Evolutionary conservation across 2,329 filamentous ascomycete species (phyloP).

Genomic region (Scedosporium aurantiacum): DNA sequence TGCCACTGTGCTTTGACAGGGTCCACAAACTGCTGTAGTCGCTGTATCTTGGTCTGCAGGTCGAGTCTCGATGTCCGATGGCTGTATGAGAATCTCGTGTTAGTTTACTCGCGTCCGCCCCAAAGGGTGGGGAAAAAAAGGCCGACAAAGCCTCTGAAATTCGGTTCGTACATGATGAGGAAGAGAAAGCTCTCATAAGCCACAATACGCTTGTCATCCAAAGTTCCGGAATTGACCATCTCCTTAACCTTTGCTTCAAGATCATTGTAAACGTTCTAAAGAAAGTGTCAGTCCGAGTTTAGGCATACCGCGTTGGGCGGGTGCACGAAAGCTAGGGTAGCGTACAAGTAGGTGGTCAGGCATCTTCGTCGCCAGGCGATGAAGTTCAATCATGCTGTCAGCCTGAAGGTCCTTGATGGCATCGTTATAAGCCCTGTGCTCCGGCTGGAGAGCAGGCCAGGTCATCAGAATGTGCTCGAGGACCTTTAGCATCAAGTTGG

Average conservation of each 20-base stretch:
- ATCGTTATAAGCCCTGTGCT: constrained; percentile 67
- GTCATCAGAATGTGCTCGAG: constrained; percentile 85
- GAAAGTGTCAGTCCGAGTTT: constrained; percentile 12
- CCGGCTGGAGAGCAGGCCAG: constrained; percentile 60
- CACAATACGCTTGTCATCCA: constrained; percentile 75
- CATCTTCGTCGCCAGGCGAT: constrained; percentile 80
- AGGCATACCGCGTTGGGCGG: background rate
- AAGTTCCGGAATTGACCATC: constrained; percentile 58
- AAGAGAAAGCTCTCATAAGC: constrained; percentile 87
- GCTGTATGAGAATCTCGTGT: constrained; percentile 25
- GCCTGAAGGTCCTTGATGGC: constrained; percentile 81
- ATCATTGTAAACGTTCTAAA: constrained; percentile 70
- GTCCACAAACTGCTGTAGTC: constrained; percentile 67
- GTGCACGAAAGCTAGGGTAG: background rate
- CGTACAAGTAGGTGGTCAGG: constrained; percentile 73
- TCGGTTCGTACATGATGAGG: constrained; percentile 63
- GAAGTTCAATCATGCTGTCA: constrained; percentile 76
- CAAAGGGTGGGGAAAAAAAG: background rate
- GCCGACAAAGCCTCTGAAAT: too few relatives aligned
- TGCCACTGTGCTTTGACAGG: constrained; percentile 76
- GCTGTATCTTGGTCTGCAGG: constrained; percentile 54
- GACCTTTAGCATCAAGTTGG: constrained; percentile 75
- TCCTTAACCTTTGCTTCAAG: constrained; percentile 75
- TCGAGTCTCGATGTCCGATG: constrained; percentile 75
- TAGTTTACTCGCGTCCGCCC: background rate